Percentiles rank a stretch among this genome's conserved stretches.
These are phyloP conservation scores for Geranium incanum DNA, from an alignment of 441 rosid genomes.

Conservation along the genomic window DNA sequence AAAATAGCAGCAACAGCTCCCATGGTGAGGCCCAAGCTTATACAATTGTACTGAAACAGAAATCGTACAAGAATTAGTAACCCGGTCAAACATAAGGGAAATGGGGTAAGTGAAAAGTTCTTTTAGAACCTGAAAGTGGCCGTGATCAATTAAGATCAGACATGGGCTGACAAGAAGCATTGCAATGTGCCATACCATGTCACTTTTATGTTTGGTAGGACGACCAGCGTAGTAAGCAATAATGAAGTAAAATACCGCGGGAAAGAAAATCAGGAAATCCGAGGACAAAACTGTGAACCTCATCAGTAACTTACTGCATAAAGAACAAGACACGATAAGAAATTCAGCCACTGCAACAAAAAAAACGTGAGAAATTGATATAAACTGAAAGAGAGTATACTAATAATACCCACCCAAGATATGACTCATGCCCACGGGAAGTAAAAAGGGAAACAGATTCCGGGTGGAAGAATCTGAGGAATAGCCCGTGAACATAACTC, in stretches of 20 bases:
- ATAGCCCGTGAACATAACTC: conserved; percentile 69
- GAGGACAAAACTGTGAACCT: conserved; percentile 3
- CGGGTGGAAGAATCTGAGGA: conserved; percentile 56
- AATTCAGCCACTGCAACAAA: background rate
- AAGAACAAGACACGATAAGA: background rate
- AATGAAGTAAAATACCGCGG: background rate
- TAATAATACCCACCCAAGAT: conserved; percentile 46
- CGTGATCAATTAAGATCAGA: conserved; percentile 5
- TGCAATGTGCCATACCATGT: conserved; percentile 1
- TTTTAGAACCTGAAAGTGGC: conserved; percentile 8
- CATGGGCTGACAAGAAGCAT: conserved; percentile 4
- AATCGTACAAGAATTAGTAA: background rate
- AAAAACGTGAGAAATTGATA: background rate
- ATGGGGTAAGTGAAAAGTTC: background rate
- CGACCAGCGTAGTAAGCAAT: background rate
- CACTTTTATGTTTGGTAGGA: background rate
- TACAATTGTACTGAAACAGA: conserved; percentile 4
- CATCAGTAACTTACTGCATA: conserved; percentile 1
- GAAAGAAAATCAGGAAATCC: background rate
- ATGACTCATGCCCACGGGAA: conserved; percentile 69
- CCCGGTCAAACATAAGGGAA: background rate
- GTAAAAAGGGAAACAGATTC: conserved; percentile 49
- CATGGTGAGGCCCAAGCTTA: background rate
- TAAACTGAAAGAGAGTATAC: background rate
- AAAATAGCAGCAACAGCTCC: conserved; percentile 42